These are phyloP conservation scores for Leishmania martiniquensis DNA, from an alignment of 208 protist species.

Conservation along the genomic window DNA sequence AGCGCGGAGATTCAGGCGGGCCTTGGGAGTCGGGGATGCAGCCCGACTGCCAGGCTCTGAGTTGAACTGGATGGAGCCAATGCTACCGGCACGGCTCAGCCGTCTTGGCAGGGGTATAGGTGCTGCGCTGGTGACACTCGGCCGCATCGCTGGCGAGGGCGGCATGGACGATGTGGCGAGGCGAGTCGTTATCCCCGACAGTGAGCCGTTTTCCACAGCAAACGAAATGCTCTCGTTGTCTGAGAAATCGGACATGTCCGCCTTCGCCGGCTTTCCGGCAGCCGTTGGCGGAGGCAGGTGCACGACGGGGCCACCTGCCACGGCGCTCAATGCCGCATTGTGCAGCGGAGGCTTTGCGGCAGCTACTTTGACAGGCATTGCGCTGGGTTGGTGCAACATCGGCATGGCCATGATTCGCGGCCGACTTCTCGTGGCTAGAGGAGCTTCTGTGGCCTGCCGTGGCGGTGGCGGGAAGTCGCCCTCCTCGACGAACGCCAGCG, in stretches of 20 bases:
- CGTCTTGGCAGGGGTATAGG: background rate
- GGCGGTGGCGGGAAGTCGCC: background rate
- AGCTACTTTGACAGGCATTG: background rate
- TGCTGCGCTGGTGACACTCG: background rate
- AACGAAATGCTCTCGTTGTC: conserved; percentile 41
- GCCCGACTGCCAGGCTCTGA: conserved; percentile 20
- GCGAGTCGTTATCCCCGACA: conserved; percentile 6
- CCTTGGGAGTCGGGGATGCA: background rate
- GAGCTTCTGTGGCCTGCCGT: background rate
- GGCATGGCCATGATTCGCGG: conserved; percentile 17
- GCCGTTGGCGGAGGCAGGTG: background rate
- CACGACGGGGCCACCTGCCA: background rate
- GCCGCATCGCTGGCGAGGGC: background rate
- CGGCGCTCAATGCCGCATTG: background rate
- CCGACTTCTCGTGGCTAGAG: background rate
- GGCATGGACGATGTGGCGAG: background rate
- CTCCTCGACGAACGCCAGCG: conserved; percentile 53
- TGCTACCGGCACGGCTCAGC: conserved; percentile 9
- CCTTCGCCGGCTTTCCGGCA: background rate
- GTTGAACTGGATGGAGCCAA: conserved; percentile 26
- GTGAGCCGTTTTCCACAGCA: conserved; percentile 14
- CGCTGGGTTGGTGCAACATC: conserved; percentile 3
- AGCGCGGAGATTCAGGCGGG: background rate
- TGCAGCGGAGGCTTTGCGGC: conserved; percentile 21
- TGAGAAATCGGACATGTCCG: conserved; percentile 15